Base-by-base conservation (phyloP, 2,329 filamentous ascomycete genomes). In the Macrophomina pseudophaseolina region DNA sequence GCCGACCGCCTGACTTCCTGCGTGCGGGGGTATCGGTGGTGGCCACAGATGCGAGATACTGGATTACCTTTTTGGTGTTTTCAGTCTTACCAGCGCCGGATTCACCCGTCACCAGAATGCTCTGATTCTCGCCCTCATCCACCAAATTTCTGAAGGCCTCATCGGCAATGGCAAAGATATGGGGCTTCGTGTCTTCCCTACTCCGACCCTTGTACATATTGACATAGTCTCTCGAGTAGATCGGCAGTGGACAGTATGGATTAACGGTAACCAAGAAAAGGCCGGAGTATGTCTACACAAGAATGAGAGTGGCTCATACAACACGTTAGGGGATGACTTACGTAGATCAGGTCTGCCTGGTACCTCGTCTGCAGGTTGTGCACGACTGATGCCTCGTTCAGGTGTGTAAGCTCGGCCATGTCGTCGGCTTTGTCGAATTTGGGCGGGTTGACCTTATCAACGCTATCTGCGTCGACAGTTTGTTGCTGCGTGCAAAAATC, bases 341-440 rank as follows among this genome's bases (percentile, higher is more conserved):
- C 85, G 77, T 91, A 99, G 72, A 99, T 99, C 68, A 99, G 82
- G 80, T 99, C 95, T 52, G 95, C 87, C 78, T 97, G 93, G 77
- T 99, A 99, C 80, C 95, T 86, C 84, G 92, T 94, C 72, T 97
- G 91, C 66, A 99, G 86, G 76, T 99, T 99, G 81, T 99, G 94
- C 62, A 99, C 94, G 62, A 99, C 95, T 0, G 95, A 98, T 28
- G 94, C 92, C 81, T 99, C 95, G 80, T 99, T 99, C 70, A 99
- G 84, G 79, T 99, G 95, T 5, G 95, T 99, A 75, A 99, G 86
- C 79, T 99, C 95, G 30, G 96, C 95, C 95, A 99, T 99, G 79
- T 99, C 96, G 81, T 96, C 93, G 70, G 94, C 94, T 81, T 97
- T 99, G 86, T 99, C 95, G 81, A 99, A 99, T 78, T 99, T 99